These are phyloP conservation scores for Saccharomycopsis sp. DNA, from an alignment of 805 yeast species.

Conservation along the genomic window DNA sequence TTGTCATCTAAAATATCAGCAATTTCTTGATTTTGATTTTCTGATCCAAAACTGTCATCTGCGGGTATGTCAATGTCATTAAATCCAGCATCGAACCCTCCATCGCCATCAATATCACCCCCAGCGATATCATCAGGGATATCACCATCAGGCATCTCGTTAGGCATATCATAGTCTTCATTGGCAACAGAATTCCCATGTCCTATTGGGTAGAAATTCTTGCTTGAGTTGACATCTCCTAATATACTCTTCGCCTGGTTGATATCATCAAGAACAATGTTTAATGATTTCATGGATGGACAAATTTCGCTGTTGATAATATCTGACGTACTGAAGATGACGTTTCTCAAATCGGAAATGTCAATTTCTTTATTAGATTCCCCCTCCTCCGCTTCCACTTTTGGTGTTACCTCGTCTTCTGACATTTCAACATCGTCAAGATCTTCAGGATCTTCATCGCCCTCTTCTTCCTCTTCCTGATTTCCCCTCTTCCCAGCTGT, in stretches of 20 bases:
- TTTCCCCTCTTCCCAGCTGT: conserved; percentile 33
- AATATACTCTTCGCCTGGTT: conserved; percentile 43
- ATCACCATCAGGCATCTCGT: conserved; percentile 14
- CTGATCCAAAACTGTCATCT: conserved; percentile 26
- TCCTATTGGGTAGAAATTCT: conserved; percentile 7
- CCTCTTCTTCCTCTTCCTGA: conserved; percentile 22
- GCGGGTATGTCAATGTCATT: conserved; percentile 22
- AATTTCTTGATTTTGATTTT: conserved; percentile 22
- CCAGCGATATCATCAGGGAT: conserved; percentile 23
- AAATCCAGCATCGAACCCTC: conserved; percentile 2
- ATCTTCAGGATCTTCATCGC: conserved; percentile 18
- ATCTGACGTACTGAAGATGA: conserved; percentile 24
- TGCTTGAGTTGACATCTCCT: conserved; percentile 33
- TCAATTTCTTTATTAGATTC: conserved; percentile 4
- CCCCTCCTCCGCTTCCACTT: background rate
- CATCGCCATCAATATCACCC: conserved; percentile 25
- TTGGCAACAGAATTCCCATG: background rate
- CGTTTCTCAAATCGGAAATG: conserved; percentile 5
- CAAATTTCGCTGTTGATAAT: conserved; percentile 42
- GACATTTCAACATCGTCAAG: conserved; percentile 15
- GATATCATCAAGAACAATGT: conserved; percentile 49
- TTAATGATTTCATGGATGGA: conserved; percentile 61
- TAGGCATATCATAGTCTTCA: background rate
- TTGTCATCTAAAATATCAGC: conserved; percentile 23
- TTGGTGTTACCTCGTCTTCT: conserved; percentile 1